Base-by-base conservation (phyloP, 116 monocot genomes). In the Phalaenopsis hybrid region DNA sequence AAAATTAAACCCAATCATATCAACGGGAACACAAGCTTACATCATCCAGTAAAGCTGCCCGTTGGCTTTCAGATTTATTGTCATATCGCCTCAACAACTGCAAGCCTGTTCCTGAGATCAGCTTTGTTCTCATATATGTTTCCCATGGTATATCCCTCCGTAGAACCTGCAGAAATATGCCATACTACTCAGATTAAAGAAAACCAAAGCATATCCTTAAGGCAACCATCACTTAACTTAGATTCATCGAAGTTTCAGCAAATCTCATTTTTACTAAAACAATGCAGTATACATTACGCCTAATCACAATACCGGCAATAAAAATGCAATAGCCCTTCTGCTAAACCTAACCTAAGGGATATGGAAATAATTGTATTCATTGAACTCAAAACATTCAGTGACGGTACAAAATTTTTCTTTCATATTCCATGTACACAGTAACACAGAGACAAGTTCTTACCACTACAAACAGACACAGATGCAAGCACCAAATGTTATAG, bases 131-230 rank as follows among this genome's bases (percentile, higher is more conserved):
- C 95, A 99, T 91, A 82, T 99, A 99, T 50, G 93, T 85, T 84
- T 99, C 99, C 99, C 99, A 99, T 87, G 95, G 99, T 83, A 95
- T 99, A 80, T 99, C 99, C 81, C 88, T 88, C 83, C 86, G 89
- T 41, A 99, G 88, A 83, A 99, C 92, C 99, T 99, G 68, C 4
- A 52, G 59, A 81, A 28, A 63, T 80, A 70, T 28, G 63, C 11
- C 4, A 34, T 80, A 28, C 21, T 20, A 83, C 34, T 74, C 10
- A 46, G 77, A 78, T 21, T 45, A 13, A 82, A 79, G 16, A 28
- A 25, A 77, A 4, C 51, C 21, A 50, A 77, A 25, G 11, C 15
- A 55, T 55, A 15, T 55, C 15, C 55, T 55, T 15, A 3, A 13
- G 33, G 46, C 28, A 79, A 6, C 5, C 44, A 57, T 45, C 75